Percentiles rank a stretch among this genome's conserved stretches.
These are phyloP conservation scores for Fusarium sp. DNA, from an alignment of 2,329 filamentous ascomycete genomes.

Conservation along the genomic window DNA sequence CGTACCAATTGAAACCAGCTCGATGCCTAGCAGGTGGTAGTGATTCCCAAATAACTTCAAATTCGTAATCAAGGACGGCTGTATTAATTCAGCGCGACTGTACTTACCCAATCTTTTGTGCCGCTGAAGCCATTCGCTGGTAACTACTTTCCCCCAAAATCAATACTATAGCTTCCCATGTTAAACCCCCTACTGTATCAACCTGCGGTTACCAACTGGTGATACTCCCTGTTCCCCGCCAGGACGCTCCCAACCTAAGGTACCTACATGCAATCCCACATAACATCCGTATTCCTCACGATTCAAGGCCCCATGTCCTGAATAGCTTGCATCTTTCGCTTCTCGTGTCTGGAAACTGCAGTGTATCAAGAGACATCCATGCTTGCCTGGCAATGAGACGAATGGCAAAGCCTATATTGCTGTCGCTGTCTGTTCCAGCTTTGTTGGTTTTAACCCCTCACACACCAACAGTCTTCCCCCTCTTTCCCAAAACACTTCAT, in stretches of 20 bases:
- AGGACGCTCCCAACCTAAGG: conserved; percentile 7
- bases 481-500: conserved; percentile 20
- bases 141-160: not conserved
- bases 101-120: not conserved
- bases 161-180: not conserved
- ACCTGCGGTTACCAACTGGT: not conserved
- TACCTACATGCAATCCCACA: conserved; percentile 22
- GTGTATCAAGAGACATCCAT: conserved; percentile 24
- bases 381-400: conserved; percentile 37
- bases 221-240: conserved; percentile 10
- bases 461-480: conserved; percentile 31
- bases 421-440: conserved; percentile 11
- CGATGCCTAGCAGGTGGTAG: not conserved
- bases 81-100: not conserved
- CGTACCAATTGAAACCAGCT: conserved; percentile 23
- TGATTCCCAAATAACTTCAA: conserved; percentile 2
- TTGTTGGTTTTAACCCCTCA: conserved; percentile 40
- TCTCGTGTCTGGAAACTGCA: conserved; percentile 13
- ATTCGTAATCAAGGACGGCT: not conserved
- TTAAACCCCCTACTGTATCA: not conserved
- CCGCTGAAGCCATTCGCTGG: not conserved
- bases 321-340: conserved; percentile 24
- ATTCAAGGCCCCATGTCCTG: conserved; percentile 17
- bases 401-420: conserved; percentile 18
- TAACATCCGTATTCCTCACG: conserved; percentile 29